phyloP scores from a whole-genome alignment of 495 filamentous ascomycete genomes.

The Pyronema omphalodes region DNA sequence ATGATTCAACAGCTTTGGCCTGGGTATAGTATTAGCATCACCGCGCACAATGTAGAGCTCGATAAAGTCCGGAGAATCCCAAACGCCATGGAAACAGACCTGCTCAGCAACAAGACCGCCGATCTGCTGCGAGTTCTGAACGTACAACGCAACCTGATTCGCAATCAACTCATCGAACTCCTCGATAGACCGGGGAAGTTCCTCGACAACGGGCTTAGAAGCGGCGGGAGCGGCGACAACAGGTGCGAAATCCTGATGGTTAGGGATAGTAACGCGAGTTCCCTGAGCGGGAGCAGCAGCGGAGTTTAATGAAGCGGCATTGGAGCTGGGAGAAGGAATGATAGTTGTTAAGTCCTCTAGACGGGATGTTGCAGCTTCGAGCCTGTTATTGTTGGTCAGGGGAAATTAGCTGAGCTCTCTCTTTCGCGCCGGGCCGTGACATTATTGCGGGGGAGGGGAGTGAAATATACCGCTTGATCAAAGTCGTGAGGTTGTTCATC shows the following conservation, averaged over 20 bases:
- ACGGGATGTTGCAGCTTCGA: conserved; percentile 91
- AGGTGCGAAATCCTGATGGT: conserved; percentile 16
- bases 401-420: not conserved
- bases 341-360: conserved; percentile 62
- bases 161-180: conserved; percentile 71
- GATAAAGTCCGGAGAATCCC: not conserved
- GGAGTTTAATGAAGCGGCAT: conserved; percentile 33
- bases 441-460: not conserved
- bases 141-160: conserved; percentile 56
- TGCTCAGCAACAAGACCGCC: conserved; percentile 35
- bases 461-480: conserved; percentile 79
- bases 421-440: not conserved
- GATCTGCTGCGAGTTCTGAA: conserved; percentile 56
- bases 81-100: not conserved
- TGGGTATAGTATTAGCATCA: not conserved
- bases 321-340: conserved; percentile 47
- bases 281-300: conserved; percentile 24
- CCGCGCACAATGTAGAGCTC: no score
- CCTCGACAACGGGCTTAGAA: conserved; percentile 34
- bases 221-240: conserved; percentile 21
- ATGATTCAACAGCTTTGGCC: conserved; percentile 24
- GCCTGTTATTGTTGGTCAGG: conserved; percentile 36
- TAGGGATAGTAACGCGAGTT: conserved; percentile 21
- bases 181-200: conserved; percentile 56
- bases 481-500: conserved; percentile 90